Evolutionary conservation across 1,284 basidiomycete genomes (phyloP), one percentile per base, ranked within the genome.

Genomic region (Trichosporon sp.): DNA sequence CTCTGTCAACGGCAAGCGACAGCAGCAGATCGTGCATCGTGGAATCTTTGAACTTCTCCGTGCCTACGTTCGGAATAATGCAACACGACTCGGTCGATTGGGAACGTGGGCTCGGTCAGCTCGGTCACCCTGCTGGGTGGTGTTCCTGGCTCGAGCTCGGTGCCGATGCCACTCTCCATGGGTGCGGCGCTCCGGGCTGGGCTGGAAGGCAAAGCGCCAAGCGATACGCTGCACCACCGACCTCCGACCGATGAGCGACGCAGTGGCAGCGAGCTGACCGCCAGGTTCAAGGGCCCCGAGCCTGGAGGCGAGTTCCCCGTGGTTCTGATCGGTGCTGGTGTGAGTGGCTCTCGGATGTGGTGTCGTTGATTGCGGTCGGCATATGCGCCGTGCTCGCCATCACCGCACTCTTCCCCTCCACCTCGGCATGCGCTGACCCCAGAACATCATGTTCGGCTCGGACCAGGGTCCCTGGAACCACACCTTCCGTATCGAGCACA

Each of bases 401-500:
- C 26, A 26, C 26, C 26, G 26, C 26, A 26, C 26, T 26, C 26
- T 26, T 26, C 26, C 26, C 26, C 26, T 26, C 26, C 26, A 26
- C 26, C 26, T 26, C 26, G 26, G 26, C 26, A 26, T 26, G 26
- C 14, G n/a, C 19, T 12, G 26, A 67, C 7, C 68, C 71, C 68
- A 84, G 68, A 95, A 95, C 84, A 94, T 95, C 85, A 94, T 95
- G 92, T 94, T 94, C 80, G 93, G 93, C 71, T 93, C 91, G 51
- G 89, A 90, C 70, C 91, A 93, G 81, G 92, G 92, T 68, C 82
- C 83, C 38, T 84, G 82, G 80, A 81, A 84, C 85, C 94, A 96
- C 84, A 96, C 93, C 66, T 94, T 96, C 89, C 92, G 94, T 80
- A 90, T 96, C 77, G 94, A 96, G 87, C 83, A 96, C 86, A 98